Evolutionary conservation across 1,284 basidiomycete genomes (phyloP).

Genomic region (Cryptococcus wingfieldii): DNA sequence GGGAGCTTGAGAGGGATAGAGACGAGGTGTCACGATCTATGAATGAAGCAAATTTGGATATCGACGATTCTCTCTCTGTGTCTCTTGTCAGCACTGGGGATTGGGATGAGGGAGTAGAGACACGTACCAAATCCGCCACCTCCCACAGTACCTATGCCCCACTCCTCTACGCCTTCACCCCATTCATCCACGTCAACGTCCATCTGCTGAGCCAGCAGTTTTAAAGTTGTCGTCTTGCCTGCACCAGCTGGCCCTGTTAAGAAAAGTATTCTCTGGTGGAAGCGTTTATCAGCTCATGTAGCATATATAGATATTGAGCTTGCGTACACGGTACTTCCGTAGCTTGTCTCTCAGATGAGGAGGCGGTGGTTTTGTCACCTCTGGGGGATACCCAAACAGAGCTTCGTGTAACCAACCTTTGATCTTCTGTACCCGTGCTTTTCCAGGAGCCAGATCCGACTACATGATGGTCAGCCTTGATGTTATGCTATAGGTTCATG

Average conservation of each 20-base stretch:
- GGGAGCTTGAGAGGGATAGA: conserved; percentile 50
- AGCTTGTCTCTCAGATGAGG: conserved; percentile 55
- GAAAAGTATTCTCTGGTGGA: conserved; percentile 67
- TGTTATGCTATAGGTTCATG: background rate
- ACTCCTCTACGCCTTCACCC: conserved; percentile 53
- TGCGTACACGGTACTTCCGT: conserved; percentile 70
- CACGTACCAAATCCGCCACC: background rate
- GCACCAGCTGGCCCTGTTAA: conserved; percentile 86
- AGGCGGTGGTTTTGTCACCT: conserved; percentile 23
- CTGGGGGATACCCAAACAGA: conserved; percentile 55
- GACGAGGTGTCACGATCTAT: conserved; percentile 65
- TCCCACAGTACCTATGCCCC: conserved; percentile 27
- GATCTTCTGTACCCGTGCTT: conserved; percentile 78
- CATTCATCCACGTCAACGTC: conserved; percentile 82
- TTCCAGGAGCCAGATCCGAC: conserved; percentile 83
- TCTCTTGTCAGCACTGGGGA: background rate
- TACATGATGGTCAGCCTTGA: conserved; percentile 34
- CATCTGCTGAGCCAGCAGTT: conserved; percentile 69
- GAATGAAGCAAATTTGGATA: conserved; percentile 73
- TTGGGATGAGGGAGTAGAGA: background rate
- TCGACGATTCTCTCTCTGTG: conserved; percentile 59
- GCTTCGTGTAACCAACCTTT: conserved; percentile 81
- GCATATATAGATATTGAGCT: background rate
- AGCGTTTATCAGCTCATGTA: background rate
- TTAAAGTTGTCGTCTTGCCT: conserved; percentile 82